Base-by-base conservation (phyloP, 2,329 filamentous ascomycete species). In the Scortechinia acanthostroma region DNA sequence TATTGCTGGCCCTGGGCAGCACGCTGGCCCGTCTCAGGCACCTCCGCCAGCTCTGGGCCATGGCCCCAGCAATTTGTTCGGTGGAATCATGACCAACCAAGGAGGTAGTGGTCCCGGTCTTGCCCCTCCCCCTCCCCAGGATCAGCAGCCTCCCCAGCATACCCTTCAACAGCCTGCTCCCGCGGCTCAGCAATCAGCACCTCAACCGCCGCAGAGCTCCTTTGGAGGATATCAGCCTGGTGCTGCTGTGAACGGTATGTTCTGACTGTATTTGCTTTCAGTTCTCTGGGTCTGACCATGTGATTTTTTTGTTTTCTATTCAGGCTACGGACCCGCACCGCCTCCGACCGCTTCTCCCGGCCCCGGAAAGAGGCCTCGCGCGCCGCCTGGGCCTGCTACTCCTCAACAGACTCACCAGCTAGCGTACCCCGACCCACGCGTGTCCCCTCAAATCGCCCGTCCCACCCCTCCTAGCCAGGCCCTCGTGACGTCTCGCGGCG, bases 331-430 rank as follows among this genome's bases (percentile, higher is more conserved):
- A n/a, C 86, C 81, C 23, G 79, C 85, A 48, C 89, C 94, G 62
- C 83, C 88, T 43, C 90, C 90, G 42, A 91, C 88, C 23, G 86
- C 88, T 43, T 95, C 90, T 48, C 91, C 91, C 20, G 91, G 91
- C 3, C 87, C 88, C 16, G n/a, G n/a, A n/a, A 83, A 81, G 50
- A 40, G 17, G 35, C 78, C 85, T 56, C 76, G 80, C 50, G 71
- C 83, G 20, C 74, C 43, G 71, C 70, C 17, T 47, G 79, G 85
- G 42, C 89, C 91, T 49, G 87, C 90, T 21, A 96, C 93, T 50
- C 91, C 91, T 49, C 90, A 96, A 67, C 89, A 95, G 65, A 90
- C 88, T 65, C 89, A 87, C 47, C 85, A 87, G 46, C 84, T 91
- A 47, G 86, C 90, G 21, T 95, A 95, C 60, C 85, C 88, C 28